Base-by-base conservation (phyloP, 1,139 yeast genomes). In the Blastobotrys elegans region DNA sequence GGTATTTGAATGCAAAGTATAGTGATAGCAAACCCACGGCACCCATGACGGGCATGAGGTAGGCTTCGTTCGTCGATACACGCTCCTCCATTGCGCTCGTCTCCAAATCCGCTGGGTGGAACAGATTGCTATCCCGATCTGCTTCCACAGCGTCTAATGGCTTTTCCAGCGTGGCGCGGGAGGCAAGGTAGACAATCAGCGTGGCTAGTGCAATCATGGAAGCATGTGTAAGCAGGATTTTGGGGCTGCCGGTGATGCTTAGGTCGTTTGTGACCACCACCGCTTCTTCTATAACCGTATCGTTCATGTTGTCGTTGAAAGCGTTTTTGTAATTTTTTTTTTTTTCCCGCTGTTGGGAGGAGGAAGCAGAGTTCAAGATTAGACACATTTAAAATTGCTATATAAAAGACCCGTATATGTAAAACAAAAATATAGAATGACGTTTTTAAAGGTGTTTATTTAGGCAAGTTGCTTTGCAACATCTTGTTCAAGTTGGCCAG, bases 61-160 rank as follows among this genome's bases (percentile, higher is more conserved):
- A 35, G 0, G 74, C 79, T 26, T 64, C 65, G 61, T 51, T 43
- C 36, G 40, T 39, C 16, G 45, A 20, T 30, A 49, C 24, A n/a
- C 48, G 14, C 8, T 49, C 52, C 24, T 43, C 50, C 1, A 35
- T 35, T 13, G 36, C 33, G 13, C 35, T 13, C 40, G 44, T 37
- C 41, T 75, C 79, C 34, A 69, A 63, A 55, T 77, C 82, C 0
- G 72, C 54, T 10, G 74, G 75, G 56, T 79, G 80, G 61, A 69
- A 78, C 21, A 67, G 54, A 1, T 67, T 67, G 42, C 69, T 70
- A 24, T 67, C 64, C 7, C 57, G 54, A 43, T 65, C 66, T 2
- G 82, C 75, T 17, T 33, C 32, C n/a, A 26, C 29, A 11, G 94
- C 80, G 47, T 69, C 69, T 8, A 49, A 35, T 0, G 83, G 83